These are phyloP conservation scores for Biscogniauxia mediterranea DNA, from an alignment of 2,329 filamentous ascomycete genomes.

Conservation along the genomic window DNA sequence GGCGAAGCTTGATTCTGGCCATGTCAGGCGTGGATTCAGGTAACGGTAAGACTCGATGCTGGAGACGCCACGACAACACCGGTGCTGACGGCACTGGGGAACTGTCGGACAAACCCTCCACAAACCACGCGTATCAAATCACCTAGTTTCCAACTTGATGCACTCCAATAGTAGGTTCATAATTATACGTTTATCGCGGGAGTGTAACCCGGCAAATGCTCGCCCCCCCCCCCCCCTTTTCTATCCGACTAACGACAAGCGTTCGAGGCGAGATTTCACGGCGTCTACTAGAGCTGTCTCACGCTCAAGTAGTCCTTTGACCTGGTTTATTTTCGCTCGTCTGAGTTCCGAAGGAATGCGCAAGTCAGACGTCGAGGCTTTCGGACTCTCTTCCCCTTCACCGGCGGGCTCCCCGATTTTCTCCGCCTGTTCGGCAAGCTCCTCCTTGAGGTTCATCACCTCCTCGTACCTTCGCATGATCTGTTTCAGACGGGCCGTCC, in stretches of 20 bases:
- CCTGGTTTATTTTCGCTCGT: slow-evolving; percentile 61
- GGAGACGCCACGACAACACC: slow-evolving; percentile 21
- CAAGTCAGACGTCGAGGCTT: slow-evolving; percentile 40
- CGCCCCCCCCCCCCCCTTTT: background rate
- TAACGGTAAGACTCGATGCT: slow-evolving; percentile 22
- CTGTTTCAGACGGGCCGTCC: slow-evolving; percentile 44
- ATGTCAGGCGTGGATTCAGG: slow-evolving; percentile 20
- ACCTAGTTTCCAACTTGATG: slow-evolving; percentile 17
- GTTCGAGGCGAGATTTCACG: slow-evolving; percentile 60
- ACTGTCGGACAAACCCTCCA: slow-evolving; percentile 17
- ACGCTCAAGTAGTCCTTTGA: slow-evolving; percentile 61
- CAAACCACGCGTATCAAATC: slow-evolving; percentile 16
- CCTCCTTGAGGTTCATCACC: slow-evolving; percentile 51
- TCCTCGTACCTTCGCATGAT: slow-evolving; percentile 58
- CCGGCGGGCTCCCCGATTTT: slow-evolving; percentile 34
- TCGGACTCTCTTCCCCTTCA: slow-evolving; percentile 29
- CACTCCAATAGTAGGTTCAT: slow-evolving; percentile 19
- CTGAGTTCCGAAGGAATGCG: slow-evolving; percentile 60
- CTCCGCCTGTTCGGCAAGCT: slow-evolving; percentile 51
- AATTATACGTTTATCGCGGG: slow-evolving; percentile 19
- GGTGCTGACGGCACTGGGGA: slow-evolving; percentile 18
- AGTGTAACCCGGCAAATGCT: slow-evolving; percentile 11
- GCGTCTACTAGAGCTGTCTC: slow-evolving; percentile 69
- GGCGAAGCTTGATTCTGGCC: slow-evolving; percentile 14
- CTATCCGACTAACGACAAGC: slow-evolving; percentile 41